Percentiles rank a stretch among this genome's conserved stretches.
Evolutionary conservation across 164 flowering plant species (phyloP).

Genomic region (Litsea cubeba): DNA sequence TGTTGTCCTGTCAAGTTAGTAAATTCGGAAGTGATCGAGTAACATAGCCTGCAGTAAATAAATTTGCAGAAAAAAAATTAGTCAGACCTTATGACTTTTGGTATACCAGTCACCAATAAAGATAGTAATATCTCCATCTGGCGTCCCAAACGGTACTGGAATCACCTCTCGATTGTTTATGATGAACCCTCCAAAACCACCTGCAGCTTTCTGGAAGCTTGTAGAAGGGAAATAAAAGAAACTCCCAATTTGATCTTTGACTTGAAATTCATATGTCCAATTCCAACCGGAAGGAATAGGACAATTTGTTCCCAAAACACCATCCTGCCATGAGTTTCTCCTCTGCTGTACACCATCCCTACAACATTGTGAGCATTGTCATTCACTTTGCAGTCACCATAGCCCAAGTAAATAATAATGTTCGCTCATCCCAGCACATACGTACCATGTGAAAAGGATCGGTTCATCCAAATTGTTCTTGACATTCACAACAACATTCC

Average conservation of each 20-base stretch:
- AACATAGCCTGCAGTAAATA: not conserved
- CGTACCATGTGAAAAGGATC: constrained; percentile 82
- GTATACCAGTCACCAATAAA: constrained; percentile 83
- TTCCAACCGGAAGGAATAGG: constrained; percentile 95
- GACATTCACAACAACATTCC: constrained; percentile 90
- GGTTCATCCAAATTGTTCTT: constrained; percentile 88
- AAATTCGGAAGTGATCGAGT: constrained; percentile 3
- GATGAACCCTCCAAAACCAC: constrained; percentile 89
- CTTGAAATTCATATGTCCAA: constrained; percentile 93
- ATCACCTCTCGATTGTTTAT: constrained; percentile 77
- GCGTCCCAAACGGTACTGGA: constrained; percentile 76
- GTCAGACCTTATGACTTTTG: constrained; percentile 69
- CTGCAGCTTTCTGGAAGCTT: constrained; percentile 78
- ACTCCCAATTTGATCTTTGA: constrained; percentile 95
- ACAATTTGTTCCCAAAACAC: constrained; percentile 91
- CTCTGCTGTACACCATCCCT: constrained; percentile 93
- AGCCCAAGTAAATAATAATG: not conserved
- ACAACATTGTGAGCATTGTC: constrained; percentile 26
- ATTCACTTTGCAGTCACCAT: not conserved
- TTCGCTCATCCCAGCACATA: not conserved
- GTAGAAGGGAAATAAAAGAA: constrained; percentile 90
- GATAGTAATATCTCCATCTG: constrained; percentile 86
- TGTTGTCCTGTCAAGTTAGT: constrained; percentile 25
- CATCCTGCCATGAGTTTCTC: constrained; percentile 97
- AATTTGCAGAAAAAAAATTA: not conserved